Evolutionary conservation across 345 rosid species (phyloP).

Genomic region (Turritis glabra): DNA sequence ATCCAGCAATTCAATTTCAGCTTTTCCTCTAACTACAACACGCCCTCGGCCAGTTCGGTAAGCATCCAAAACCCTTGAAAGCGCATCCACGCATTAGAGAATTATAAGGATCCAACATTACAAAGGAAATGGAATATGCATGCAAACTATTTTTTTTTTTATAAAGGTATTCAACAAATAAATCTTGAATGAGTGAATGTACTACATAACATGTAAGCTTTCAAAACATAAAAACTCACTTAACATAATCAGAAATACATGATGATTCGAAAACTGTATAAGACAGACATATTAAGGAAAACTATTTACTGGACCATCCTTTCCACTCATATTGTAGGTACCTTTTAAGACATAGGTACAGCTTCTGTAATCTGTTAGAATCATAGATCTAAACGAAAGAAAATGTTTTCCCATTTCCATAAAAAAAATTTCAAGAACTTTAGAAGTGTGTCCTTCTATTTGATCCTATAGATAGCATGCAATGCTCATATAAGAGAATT

Average conservation of each 20-base stretch:
- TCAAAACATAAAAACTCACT: background rate
- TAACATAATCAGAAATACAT: background rate
- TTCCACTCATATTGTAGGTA: background rate
- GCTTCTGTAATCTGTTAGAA: slow-evolving; percentile 2
- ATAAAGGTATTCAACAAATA: background rate
- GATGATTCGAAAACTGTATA: background rate
- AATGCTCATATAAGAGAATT: background rate
- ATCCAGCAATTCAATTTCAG: slow-evolving; percentile 80
- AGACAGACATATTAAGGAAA: background rate
- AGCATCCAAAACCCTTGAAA: slow-evolving; percentile 77
- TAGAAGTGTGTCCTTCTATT: background rate
- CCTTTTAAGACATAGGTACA: background rate
- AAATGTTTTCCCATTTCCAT: background rate
- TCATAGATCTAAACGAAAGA: background rate
- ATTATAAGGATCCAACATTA: slow-evolving; percentile 9
- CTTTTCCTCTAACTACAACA: slow-evolving; percentile 81
- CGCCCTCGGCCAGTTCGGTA: slow-evolving; percentile 93
- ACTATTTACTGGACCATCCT: background rate
- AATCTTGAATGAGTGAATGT: background rate
- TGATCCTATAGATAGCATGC: background rate
- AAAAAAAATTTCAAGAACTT: background rate
- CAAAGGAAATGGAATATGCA: slow-evolving; percentile 17
- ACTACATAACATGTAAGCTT: background rate
- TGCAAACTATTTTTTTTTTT: background rate
- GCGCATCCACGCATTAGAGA: slow-evolving; percentile 29